Base-by-base conservation (phyloP, 306 rosid genomes). In the Vigna hirtella region DNA sequence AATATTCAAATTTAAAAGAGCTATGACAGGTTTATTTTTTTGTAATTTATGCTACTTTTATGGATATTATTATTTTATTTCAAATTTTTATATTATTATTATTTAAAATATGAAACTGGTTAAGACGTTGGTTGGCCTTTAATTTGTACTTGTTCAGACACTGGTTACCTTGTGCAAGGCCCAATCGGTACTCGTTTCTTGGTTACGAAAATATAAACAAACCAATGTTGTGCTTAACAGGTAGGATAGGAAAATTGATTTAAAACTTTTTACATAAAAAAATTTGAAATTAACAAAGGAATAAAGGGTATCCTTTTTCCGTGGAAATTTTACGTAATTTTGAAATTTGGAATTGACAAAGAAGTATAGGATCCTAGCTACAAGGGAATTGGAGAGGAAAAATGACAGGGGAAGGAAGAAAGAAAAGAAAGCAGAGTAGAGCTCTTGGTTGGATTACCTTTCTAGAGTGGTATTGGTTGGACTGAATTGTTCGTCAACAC, bases 381-480 rank as follows among this genome's bases (percentile, higher is more conserved):
- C 16, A 36, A 17, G 4, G 7, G 5, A 17, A 16, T 22, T 6
- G 2, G n/a, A 24, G 11, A 13, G 1, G 49, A 20, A 6, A 62
- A 12, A 28, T 50, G 78, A 77, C 32, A 11, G 3, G 18, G 13
- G 34, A 20, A 2, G 9, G 7, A 20, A 16, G 8, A 3, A 18
- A 8, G 36, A 7, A 1, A 24, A 18, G 13, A 36, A 34, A 34
- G 7, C 38, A 34, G 7, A 5, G 7, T 4, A 5, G 38, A 34
- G 38, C 6, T 34, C 38, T 34, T 34, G 38, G 38, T 34, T 34
- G 38, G 7, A 5, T 3, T 81, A 89, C 78, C 83, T 78, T 28
- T 79, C 80, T 15, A 43, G 3, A 0, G 57, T 16, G 14, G 40
- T 51, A 59, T 76, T 79, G 22, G 49, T 45, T 58, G 91, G 84